Evolutionary conservation across 169 alveolate species (phyloP), one percentile per base, ranked within the genome.

Genomic region (Plasmodium knowlesi): DNA sequence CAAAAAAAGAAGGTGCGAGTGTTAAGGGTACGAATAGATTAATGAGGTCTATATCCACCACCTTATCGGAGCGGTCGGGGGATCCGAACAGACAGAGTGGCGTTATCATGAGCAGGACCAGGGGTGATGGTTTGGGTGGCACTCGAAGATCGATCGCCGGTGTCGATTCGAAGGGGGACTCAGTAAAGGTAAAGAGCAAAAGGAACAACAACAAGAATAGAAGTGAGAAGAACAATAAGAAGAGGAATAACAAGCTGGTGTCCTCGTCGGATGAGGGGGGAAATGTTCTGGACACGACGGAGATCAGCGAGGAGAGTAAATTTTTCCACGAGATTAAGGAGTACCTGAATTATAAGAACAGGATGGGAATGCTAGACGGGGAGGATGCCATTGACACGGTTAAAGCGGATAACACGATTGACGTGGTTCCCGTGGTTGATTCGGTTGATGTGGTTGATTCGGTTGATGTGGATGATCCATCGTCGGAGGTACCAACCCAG

Each of bases 271-370:
- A 83, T 67, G 81, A 41, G 0, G 86, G 50, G 9, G 84, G 53
- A 4, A 54, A 14, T 6, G 57, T 74, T 14, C 54, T 85, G 22
- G 93, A 85, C 46, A 16, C 93, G 5, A 74, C 57, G 37, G 67
- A 25, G 14, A 37, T 34, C 19, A 72, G 67, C 67, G 85, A 85
- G 37, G 84, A 76, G 57, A 72, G 32, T 14, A 85, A 85, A 85
- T 85, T 74, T 14, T 85, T 85, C 16, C 57, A 46, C 70, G 93
- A 85, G 34, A 85, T 85, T 50, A 85, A 85, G 78, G 93, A 30
- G 54, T 85, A 85, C 67, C 54, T 85, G 16, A 43, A 74, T 34
- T 43, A 74, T 34, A 85, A 53, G 79, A 74, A 10, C 67, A 39
- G 39, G 70, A 43, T 53, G 61, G 85, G 79, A n/a, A 39, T 22